These are phyloP conservation scores for Russula compacta DNA, from an alignment of 768 basidiomycete species.

Conservation along the genomic window DNA sequence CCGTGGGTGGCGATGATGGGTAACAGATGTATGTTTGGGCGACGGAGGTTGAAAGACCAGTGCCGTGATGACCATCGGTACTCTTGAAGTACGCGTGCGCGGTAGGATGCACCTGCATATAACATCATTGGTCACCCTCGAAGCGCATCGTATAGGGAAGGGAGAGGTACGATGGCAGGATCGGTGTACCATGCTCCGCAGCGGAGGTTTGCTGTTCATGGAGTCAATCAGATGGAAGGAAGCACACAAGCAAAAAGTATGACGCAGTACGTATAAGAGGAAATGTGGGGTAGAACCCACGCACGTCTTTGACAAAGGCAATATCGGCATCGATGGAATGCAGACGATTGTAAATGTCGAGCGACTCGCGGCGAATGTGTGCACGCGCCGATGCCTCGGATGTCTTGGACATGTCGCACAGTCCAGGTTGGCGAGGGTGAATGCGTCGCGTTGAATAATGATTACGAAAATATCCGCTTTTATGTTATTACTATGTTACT, in stretches of 20 bases:
- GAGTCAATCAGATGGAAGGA: not conserved
- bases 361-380: slow-evolving; percentile 55
- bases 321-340: slow-evolving; percentile 80
- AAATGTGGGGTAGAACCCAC: slow-evolving; percentile 37
- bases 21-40: slow-evolving; percentile 78
- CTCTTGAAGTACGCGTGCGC: slow-evolving; percentile 81
- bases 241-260: not conserved
- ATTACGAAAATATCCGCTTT: not conserved
- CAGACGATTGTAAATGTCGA: slow-evolving; percentile 79
- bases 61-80: slow-evolving; percentile 77
- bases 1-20: slow-evolving; percentile 40
- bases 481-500: not conserved
- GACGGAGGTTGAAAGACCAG: slow-evolving; percentile 77
- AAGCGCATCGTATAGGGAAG: not conserved
- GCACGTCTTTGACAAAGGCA: slow-evolving; percentile 52
- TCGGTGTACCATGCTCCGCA: slow-evolving; percentile 94
- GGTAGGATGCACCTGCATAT: slow-evolving; percentile 21
- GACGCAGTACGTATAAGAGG: slow-evolving; percentile 46
- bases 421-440: too few relatives aligned
- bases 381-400: slow-evolving; percentile 29
- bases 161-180: slow-evolving; percentile 44
- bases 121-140: slow-evolving; percentile 19
- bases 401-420: not conserved
- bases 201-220: slow-evolving; percentile 67
- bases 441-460: too few relatives aligned